Base-by-base conservation (phyloP, 2,329 filamentous ascomycete species). In the Malbranchea zuffiana region DNA sequence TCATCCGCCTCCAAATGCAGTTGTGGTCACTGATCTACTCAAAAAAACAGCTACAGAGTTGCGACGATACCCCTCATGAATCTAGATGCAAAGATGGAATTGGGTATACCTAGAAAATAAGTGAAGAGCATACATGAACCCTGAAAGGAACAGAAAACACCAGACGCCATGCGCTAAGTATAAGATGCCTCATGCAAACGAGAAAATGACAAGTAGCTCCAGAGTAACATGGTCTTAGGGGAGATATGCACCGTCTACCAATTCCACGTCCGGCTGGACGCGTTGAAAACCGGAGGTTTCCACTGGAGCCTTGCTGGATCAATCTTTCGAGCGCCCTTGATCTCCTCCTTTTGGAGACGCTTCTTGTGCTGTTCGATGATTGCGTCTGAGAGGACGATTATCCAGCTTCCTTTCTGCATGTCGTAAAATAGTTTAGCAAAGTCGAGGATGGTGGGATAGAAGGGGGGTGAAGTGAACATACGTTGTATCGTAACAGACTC, bases 211-310 rank as follows among this genome's bases (percentile, higher is more conserved):
- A n/a, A n/a, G n/a, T n/a, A n/a, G n/a, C n/a, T n/a, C n/a, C n/a
- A n/a, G n/a, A n/a, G n/a, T n/a, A n/a, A n/a, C n/a, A n/a, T n/a
- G n/a, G n/a, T n/a, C n/a, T n/a, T n/a, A n/a, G n/a, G n/a, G n/a
- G n/a, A n/a, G n/a, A n/a, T n/a, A n/a, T n/a, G n/a, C n/a, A n/a
- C n/a, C 30, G 27, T 35, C 35, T 43, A 95, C 88, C 88, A 96
- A 43, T 87, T 92, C 90, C 90, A 96, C 8, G 88, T 96, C 50
- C 88, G 73, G 48, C 77, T 83, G 10, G 82, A 83, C 1, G 88
- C 87, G 17, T 81, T 87, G 54, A 96, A 96, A 0, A 95, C 82
- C 0, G 90, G 90, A 7, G 90, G 88, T 60, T 93, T 96, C 90
- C 90, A 98, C 52, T 86, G 80, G 40, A 98, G 76, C 50, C 74